Base-by-base conservation (phyloP, 345 rosid species). In the Populus ilicifolia region DNA sequence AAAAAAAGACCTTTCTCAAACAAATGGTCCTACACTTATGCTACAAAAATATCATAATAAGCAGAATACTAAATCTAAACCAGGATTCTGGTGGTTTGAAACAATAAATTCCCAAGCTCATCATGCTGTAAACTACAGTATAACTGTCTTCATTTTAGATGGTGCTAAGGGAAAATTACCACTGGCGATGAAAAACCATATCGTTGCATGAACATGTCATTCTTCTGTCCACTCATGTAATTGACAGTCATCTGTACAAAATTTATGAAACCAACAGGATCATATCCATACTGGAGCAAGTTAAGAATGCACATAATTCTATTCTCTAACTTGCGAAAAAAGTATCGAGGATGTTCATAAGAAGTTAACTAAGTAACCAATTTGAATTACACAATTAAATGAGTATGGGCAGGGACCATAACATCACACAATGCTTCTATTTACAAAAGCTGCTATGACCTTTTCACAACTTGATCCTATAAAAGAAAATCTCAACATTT, bases 181-280 rank as follows among this genome's bases (percentile, higher is more conserved):
- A 86, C 92, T 0, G 96, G 80, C 62, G 98, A 91, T 14, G 99
- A 95, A 81, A 95, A 93, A 73, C 98, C 99, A 18, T 95, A 95
- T 89, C 93, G 86, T 88, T 90, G 97, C 94, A 93, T 88, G 76
- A 89, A 83, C 85, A 86, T 71, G 80, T 84, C 73, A 69, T 92
- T 95, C 81, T 82, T 85, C 84, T 83, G 89, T 54, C 92, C 90
- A 52, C 70, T 82, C 91, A 92, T 81, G 85, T 93, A 95, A 80
- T 95, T 86, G 71, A 95, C 77, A 52, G 98, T 95, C 96, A 95
- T 87, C 98, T 93, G 90, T 67, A 20, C 29, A 71, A 71, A 50
- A 59, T 73, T 70, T 11, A 68, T 2, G 17, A n/a, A 56, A 67
- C 25, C 72, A 50, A 21, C n/a, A 36, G 30, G 27, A 59, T 23